Percentiles rank a stretch among this genome's conserved stretches.
Evolutionary conservation across 2,329 filamentous ascomycete species (phyloP).

Genomic region (Grosmannia huntii): DNA sequence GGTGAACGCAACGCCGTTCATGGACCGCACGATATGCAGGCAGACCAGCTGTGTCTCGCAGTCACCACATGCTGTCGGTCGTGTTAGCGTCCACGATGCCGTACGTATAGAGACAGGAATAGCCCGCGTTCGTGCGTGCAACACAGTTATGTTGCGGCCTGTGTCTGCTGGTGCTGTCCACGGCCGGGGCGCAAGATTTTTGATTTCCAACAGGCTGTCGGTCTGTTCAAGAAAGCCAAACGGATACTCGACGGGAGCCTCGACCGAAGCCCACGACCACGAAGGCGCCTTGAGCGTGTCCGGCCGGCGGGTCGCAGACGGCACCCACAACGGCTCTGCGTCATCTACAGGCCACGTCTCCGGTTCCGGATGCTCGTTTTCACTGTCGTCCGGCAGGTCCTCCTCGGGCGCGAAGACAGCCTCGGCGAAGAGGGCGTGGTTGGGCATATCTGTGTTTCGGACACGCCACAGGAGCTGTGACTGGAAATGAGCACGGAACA

Average conservation of each 20-base stretch:
- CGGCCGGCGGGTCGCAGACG: background rate
- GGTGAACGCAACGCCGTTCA: background rate
- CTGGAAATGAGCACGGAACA: constrained; percentile 2
- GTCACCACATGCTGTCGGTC: background rate
- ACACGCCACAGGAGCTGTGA: constrained; percentile 3
- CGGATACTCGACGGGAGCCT: constrained; percentile 3
- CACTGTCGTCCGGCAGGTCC: no score
- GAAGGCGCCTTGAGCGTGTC: constrained; percentile 1
- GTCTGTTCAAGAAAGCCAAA: background rate
- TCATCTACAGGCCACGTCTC: no score
- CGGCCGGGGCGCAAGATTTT: background rate
- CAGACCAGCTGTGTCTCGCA: background rate
- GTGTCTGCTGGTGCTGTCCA: background rate
- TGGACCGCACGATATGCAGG: background rate
- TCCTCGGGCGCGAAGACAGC: no score
- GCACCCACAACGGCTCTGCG: background rate
- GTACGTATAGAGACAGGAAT: no score
- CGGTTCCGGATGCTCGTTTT: no score
- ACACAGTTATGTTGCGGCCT: no score
- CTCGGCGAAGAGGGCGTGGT: no score
- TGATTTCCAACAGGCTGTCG: background rate
- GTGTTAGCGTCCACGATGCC: background rate
- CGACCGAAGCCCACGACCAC: constrained; percentile 6
- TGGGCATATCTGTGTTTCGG: background rate
- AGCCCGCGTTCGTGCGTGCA: no score